A percentile compares a stretch with the other conserved stretches of the same genome.
Conservation (phyloP, 345 rosid species). For the Moricandia moricandioides region DNA sequence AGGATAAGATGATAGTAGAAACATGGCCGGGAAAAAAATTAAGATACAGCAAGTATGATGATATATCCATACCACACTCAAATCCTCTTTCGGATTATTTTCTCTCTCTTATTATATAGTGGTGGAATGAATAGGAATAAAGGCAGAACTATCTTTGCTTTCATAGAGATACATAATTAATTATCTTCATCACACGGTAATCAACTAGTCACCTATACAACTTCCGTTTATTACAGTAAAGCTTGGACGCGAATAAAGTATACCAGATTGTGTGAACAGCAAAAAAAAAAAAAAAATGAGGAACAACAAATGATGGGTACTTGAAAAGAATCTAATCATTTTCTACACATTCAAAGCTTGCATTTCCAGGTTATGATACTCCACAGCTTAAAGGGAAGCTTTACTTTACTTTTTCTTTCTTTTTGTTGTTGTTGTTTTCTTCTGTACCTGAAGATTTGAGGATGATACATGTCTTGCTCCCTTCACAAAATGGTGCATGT, state of each 20-base stretch:
- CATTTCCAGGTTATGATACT: conserved; percentile 21
- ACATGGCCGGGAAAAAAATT: background rate
- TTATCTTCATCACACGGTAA: conserved; percentile 19
- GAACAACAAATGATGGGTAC: conserved; percentile 9
- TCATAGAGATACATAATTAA: conserved; percentile 7
- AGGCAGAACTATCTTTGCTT: background rate
- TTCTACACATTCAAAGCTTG: conserved; percentile 34
- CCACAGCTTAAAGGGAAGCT: conserved; percentile 32
- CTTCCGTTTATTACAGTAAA: conserved; percentile 17
- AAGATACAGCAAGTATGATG: conserved; percentile 27
- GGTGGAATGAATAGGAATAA: background rate
- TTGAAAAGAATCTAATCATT: conserved; percentile 29
- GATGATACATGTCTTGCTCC: background rate
- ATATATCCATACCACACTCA: conserved; percentile 12
- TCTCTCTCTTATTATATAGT: too few relatives aligned
- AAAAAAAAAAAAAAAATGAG: conserved; percentile 16
- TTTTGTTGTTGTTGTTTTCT: conserved; percentile 20
- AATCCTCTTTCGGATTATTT: conserved; percentile 16
- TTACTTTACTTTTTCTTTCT: conserved; percentile 23
- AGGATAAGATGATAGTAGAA: conserved; percentile 19
- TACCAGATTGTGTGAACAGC: conserved; percentile 1
- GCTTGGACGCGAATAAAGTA: conserved; percentile 6
- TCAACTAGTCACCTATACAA: conserved; percentile 21
- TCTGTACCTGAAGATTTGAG: conserved; percentile 45
- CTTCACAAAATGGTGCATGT: conserved; percentile 78